Conservation (phyloP, 2,329 filamentous ascomycete genomes). For the Colletotrichum sp. region DNA sequence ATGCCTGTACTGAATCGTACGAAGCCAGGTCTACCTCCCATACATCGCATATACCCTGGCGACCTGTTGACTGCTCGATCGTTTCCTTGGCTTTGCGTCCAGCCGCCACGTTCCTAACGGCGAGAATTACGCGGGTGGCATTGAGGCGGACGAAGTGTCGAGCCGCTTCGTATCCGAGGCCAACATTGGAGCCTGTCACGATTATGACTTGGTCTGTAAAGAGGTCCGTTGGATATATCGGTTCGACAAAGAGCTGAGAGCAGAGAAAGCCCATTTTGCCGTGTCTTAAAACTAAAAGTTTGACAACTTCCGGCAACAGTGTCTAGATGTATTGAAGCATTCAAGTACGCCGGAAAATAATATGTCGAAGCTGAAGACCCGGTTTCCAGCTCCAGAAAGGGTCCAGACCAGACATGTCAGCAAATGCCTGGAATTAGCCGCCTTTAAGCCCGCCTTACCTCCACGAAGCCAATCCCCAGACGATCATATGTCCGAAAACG, state of each 20-base stretch:
- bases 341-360: not conserved
- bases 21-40: not conserved
- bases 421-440: not conserved
- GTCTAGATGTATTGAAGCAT: not conserved
- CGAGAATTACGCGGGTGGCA: not conserved
- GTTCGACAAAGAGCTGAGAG: not conserved
- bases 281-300: not conserved
- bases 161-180: not conserved
- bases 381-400: not conserved
- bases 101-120: not conserved
- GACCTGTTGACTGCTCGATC: not conserved
- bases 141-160: not conserved
- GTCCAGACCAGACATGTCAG: not conserved
- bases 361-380: not conserved
- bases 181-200: not conserved
- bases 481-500: not conserved
- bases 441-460: not conserved
- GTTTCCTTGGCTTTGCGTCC: not conserved
- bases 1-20: not conserved
- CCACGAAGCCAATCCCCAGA: not conserved
- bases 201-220: not conserved
- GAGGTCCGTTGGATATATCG: accelerated
- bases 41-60: not conserved
- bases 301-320: accelerated
- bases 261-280: not conserved